phyloP scores from a whole-genome alignment of 371 early-diverging fungal species.

The Conidiobolus incongruus region DNA sequence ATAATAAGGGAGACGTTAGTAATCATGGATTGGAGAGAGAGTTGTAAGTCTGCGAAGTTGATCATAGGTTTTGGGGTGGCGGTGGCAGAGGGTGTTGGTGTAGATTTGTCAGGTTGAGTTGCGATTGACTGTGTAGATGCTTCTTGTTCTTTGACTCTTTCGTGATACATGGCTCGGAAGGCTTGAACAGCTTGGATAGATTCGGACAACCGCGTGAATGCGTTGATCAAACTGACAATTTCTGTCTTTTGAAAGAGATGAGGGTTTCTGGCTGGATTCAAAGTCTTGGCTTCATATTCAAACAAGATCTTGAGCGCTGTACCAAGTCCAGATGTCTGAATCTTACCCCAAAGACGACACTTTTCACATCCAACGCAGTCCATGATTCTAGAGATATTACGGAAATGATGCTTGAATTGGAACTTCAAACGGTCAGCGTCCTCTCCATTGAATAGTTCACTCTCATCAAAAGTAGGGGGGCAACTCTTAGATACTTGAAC shows the following conservation, averaged over 20 bases:
- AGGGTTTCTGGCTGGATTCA: slow-evolving; percentile 22
- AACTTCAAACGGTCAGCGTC: slow-evolving; percentile 30
- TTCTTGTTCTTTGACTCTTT: background rate
- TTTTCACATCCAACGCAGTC: slow-evolving; percentile 97
- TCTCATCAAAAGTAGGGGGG: slow-evolving; percentile 75
- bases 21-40: too few relatives aligned
- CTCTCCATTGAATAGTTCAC: slow-evolving; percentile 37
- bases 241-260: slow-evolving; percentile 52
- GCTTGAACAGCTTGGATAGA: slow-evolving; percentile 38
- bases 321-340: slow-evolving; percentile 49
- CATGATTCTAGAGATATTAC: slow-evolving; percentile 91
- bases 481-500: slow-evolving; percentile 27
- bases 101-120: too few relatives aligned
- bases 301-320: slow-evolving; percentile 89
- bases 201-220: slow-evolving; percentile 66
- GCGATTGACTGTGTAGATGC: too few relatives aligned
- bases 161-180: slow-evolving; percentile 41
- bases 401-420: slow-evolving; percentile 77
- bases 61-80: too few relatives aligned
- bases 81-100: too few relatives aligned
- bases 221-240: slow-evolving; percentile 81
- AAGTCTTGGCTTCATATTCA: slow-evolving; percentile 46
- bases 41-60: too few relatives aligned
- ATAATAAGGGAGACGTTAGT: too few relatives aligned
- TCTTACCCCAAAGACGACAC: slow-evolving; percentile 95